These are phyloP conservation scores for Nicotiana tomentosiformis DNA, from an alignment of 257 asterid genomes.

Conservation along the genomic window DNA sequence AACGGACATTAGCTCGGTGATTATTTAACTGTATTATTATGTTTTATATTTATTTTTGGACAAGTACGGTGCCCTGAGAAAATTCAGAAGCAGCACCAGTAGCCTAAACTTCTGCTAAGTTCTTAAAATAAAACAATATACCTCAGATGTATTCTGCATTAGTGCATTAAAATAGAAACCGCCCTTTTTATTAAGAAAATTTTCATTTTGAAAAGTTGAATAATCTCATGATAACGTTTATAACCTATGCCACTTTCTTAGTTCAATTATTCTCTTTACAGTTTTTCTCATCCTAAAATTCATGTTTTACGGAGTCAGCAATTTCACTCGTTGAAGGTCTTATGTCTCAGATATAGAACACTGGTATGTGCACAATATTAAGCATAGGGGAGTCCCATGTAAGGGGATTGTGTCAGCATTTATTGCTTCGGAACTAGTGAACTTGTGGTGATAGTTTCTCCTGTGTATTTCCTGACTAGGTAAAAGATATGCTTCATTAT, in stretches of 20 bases:
- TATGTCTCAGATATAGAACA: neutral
- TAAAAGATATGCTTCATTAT: conserved; percentile 1
- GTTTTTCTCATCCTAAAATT: neutral
- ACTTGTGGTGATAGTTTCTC: neutral
- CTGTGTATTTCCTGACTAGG: neutral
- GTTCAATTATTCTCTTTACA: neutral
- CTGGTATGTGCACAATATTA: conserved; percentile 4
- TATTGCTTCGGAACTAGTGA: neutral
- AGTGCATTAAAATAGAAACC: neutral
- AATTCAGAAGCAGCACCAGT: neutral
- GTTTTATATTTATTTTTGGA: neutral
- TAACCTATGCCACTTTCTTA: neutral
- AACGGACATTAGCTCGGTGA: neutral
- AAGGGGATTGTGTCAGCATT: neutral
- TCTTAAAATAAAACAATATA: neutral
- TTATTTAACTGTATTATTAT: too few relatives aligned
- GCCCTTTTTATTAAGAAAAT: neutral
- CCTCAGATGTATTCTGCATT: neutral
- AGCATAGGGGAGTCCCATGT: neutral
- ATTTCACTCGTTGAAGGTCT: neutral
- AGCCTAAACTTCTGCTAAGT: neutral
- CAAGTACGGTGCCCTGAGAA: neutral
- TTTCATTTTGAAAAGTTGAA: neutral
- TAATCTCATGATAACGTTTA: neutral
- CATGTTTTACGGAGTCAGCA: neutral